These are phyloP conservation scores for Solioccasus polychromus DNA, from an alignment of 768 basidiomycete species.

Conservation along the genomic window DNA sequence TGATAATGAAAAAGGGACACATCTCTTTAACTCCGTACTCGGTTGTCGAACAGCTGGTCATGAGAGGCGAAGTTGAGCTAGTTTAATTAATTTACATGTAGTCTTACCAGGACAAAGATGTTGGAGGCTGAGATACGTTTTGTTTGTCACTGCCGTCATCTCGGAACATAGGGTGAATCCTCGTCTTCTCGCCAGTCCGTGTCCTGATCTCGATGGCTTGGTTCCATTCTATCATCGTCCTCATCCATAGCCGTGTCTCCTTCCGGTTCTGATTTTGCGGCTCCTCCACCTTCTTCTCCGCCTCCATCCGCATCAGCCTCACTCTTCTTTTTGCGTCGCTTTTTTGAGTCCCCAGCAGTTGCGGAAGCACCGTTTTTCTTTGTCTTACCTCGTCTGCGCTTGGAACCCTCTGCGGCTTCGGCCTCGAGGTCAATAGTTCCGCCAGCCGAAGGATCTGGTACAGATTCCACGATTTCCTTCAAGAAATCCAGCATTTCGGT, in stretches of 20 bases:
- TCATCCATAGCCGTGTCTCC: slow-evolving; percentile 36
- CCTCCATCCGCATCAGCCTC: slow-evolving; percentile 33
- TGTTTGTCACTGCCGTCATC: slow-evolving; percentile 17
- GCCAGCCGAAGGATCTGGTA: slow-evolving; percentile 85
- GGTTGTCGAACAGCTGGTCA: slow-evolving; percentile 70
- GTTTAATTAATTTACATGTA: slow-evolving; percentile 44
- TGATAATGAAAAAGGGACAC: slow-evolving; percentile 77
- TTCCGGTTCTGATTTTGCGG: slow-evolving; percentile 39
- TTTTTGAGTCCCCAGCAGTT: slow-evolving; percentile 39
- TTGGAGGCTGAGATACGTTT: slow-evolving; percentile 13
- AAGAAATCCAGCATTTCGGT: slow-evolving; percentile 92
- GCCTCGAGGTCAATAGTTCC: slow-evolving; percentile 73
- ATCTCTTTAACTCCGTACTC: slow-evolving; percentile 79
- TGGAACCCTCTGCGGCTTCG: slow-evolving; percentile 49
- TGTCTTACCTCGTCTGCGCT: slow-evolving; percentile 58
- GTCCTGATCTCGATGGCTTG: slow-evolving; percentile 41
- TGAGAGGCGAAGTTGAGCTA: slow-evolving; percentile 71
- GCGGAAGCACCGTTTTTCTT: slow-evolving; percentile 43
- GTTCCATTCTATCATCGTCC: slow-evolving; percentile 42
- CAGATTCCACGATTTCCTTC: slow-evolving; percentile 81
- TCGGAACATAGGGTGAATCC: slow-evolving; percentile 43
- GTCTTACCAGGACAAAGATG: slow-evolving; percentile 8
- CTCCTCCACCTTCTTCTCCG: slow-evolving; percentile 34
- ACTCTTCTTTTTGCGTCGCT: slow-evolving; percentile 48
- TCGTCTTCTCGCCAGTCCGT: slow-evolving; percentile 42